Base-by-base conservation (phyloP, 192 early-diverging fungal genomes). In the Kappamyces sp. region DNA sequence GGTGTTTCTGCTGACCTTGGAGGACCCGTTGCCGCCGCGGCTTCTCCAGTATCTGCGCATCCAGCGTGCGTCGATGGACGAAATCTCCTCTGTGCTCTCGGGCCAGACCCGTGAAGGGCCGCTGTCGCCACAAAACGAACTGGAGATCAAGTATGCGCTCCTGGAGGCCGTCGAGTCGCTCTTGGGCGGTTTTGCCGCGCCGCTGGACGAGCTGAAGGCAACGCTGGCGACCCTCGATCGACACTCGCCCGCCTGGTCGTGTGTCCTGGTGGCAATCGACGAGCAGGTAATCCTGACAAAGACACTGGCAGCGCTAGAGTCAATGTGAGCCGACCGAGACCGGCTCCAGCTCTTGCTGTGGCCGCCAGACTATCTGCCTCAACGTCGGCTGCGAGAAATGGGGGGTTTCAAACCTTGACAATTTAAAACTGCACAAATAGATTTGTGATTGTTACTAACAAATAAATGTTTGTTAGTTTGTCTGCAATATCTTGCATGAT, bases 41-140 rank as follows among this genome's bases (percentile, higher is more conserved):
- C 53, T 74, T 1, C 63, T 74, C 7, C 73, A 55, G 32, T 74
- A 75, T 47, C 43, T 74, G 15, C 13, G 73, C 10, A 74, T 74
- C 40, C 73, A 74, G 41, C 39, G 73, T 36, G 2, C 52, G 59
- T 7, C 10, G 36, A 9, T 44, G 40, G 66, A 48, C 49, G 38
- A 65, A 74, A 43, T 58, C 51, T 9, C 54, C 37, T 50, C 35
- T 5, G 33, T 61, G 5, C 54, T n/a, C 2, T 39, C 12, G 6
- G 43, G 31, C 34, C 36, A 33, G 3, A 54, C 55, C 7, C 58
- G 43, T 0, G 23, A 47, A 39, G 12, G 35, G 10, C 51, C 34
- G 7, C 32, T 74, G 33, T 51, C 65, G 10, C 32, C 49, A 3
- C 52, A 58, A 3, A 76, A 77, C 41, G 72, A 74, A 39, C 35